Evolutionary conservation across 140 eudicot genomes (phyloP).

Genomic region (Oenanthe javanica): DNA sequence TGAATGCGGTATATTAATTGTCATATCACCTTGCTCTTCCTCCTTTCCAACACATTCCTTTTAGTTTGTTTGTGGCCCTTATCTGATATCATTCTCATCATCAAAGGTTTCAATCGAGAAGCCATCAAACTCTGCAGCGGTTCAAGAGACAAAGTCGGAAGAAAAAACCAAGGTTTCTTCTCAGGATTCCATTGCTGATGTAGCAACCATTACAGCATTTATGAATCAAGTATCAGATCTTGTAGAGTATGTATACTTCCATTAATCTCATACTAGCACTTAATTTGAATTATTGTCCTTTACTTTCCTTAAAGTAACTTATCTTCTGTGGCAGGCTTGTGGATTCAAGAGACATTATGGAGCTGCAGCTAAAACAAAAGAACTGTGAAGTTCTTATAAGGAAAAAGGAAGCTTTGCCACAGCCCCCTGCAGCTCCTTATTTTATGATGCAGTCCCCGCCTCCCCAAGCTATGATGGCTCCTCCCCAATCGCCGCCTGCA

Average conservation of each 20-base stretch:
- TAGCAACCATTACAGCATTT: slow-evolving; percentile 51
- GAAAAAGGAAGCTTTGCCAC: slow-evolving; percentile 79
- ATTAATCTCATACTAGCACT: neutral
- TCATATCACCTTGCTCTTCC: slow-evolving; percentile 4
- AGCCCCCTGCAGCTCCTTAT: slow-evolving; percentile 41
- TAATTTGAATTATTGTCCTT: neutral
- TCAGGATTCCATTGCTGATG: slow-evolving; percentile 43
- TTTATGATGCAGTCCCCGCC: slow-evolving; percentile 49
- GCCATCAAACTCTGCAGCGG: slow-evolving; percentile 36
- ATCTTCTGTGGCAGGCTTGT: slow-evolving; percentile 52
- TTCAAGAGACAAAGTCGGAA: slow-evolving; percentile 28
- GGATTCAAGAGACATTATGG: slow-evolving; percentile 93
- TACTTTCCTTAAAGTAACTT: neutral
- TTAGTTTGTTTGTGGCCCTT: neutral
- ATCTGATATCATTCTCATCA: slow-evolving; percentile 9
- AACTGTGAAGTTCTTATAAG: slow-evolving; percentile 71
- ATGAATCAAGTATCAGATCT: slow-evolving; percentile 73
- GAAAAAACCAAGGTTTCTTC: slow-evolving; percentile 22
- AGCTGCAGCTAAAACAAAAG: slow-evolving; percentile 70
- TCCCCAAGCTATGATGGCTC: slow-evolving; percentile 33
- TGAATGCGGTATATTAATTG: slow-evolving; percentile 38
- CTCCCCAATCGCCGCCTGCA: slow-evolving; percentile 29
- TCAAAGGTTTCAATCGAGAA: slow-evolving; percentile 39
- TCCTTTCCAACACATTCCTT: neutral
- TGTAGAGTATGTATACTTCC: slow-evolving; percentile 44